Evolutionary conservation across 495 filamentous ascomycete species (phyloP).

Genomic region (Chaetomidium leptoderma): DNA sequence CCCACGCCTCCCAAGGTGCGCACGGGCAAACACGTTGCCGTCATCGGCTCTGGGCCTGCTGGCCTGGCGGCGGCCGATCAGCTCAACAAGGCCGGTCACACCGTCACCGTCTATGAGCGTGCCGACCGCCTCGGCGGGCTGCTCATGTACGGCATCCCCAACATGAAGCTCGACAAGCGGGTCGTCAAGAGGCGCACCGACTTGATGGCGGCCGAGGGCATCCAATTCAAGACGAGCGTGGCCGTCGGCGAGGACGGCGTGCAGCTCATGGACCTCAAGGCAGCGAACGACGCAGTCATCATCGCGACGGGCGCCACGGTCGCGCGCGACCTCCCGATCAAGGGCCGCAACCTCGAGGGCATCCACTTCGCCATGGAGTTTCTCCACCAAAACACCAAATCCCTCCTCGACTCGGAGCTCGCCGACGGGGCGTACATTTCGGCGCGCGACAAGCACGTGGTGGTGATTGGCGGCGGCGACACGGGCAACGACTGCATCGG

Average conservation of each 20-base stretch:
- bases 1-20: constrained; percentile 74
- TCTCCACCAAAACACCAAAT: constrained; percentile 97
- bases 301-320: constrained; percentile 97
- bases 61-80: constrained; percentile 93
- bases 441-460: constrained; percentile 92
- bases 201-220: constrained; percentile 90
- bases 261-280: constrained; percentile 69
- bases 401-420: constrained; percentile 87
- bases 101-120: constrained; percentile 92
- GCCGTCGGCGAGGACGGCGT: constrained; percentile 80
- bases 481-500: constrained; percentile 99
- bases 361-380: constrained; percentile 99
- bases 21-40: constrained; percentile 83
- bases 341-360: constrained; percentile 83
- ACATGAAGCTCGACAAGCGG: constrained; percentile 99
- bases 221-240: constrained; percentile 74
- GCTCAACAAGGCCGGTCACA: constrained; percentile 89
- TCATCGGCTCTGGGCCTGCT: constrained; percentile 92
- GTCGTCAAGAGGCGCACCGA: constrained; percentile 94
- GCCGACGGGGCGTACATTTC: constrained; percentile 88
- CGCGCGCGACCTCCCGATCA: constrained; percentile 90
- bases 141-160: constrained; percentile 98
- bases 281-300: constrained; percentile 77
- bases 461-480: constrained; percentile 98
- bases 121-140: constrained; percentile 89